Evolutionary conservation across 345 rosid species (phyloP).

Genomic region (Rhizophora mangle): DNA sequence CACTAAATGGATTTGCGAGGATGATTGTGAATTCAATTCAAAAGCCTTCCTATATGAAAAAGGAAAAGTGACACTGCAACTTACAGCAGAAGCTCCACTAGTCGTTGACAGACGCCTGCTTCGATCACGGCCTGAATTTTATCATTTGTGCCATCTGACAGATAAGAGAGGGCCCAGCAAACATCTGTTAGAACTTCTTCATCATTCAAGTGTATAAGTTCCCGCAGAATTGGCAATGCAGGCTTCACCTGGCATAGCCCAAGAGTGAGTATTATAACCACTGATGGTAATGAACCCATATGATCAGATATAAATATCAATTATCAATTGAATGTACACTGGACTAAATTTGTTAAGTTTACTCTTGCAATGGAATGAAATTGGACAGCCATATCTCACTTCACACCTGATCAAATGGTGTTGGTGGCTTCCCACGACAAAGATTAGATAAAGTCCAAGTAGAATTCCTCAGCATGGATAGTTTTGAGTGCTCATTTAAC

Average conservation of each 20-base stretch:
- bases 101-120: constrained; percentile 33
- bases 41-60: not conserved
- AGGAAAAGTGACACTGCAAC: not conserved
- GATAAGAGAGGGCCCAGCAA: constrained; percentile 43
- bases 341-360: not conserved
- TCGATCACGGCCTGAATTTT: constrained; percentile 42
- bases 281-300: constrained; percentile 1
- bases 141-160: constrained; percentile 37
- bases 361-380: not conserved
- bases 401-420: constrained; percentile 66
- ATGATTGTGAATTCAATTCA: not conserved
- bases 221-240: constrained; percentile 25
- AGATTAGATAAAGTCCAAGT: constrained; percentile 76
- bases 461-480: constrained; percentile 74
- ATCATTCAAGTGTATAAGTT: constrained; percentile 28
- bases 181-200: constrained; percentile 40
- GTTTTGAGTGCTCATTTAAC: constrained; percentile 59
- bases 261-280: constrained; percentile 7
- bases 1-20: not conserved
- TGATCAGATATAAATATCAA: not conserved
- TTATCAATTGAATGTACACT: not conserved
- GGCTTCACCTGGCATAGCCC: constrained; percentile 33
- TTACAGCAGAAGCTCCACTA: constrained; percentile 39
- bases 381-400: not conserved
- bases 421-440: constrained; percentile 75